These are phyloP conservation scores for Mycena pura DNA, from an alignment of 768 basidiomycete species.

Conservation along the genomic window DNA sequence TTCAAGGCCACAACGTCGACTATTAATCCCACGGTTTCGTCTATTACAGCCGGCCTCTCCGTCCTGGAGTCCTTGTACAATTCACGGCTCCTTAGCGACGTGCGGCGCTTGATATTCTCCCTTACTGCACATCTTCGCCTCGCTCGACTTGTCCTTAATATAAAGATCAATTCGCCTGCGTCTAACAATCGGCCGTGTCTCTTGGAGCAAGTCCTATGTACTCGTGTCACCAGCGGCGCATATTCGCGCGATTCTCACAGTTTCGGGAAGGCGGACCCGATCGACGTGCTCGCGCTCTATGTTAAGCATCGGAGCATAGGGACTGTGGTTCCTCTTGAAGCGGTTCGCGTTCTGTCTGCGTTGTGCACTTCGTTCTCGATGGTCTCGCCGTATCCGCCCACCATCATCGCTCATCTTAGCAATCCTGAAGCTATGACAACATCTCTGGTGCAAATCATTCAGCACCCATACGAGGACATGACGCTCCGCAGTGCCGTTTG, in stretches of 20 bases:
- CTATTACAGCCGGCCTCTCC: conserved; percentile 66
- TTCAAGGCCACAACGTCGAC: conserved; percentile 79
- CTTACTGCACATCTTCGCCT: conserved; percentile 72
- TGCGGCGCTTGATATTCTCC: conserved; percentile 68
- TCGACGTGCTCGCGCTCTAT: conserved; percentile 76
- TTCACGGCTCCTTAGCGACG: conserved; percentile 73
- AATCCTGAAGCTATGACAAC: conserved; percentile 76
- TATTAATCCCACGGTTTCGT: conserved; percentile 79
- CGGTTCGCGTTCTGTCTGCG: conserved; percentile 69
- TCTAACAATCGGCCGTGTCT: conserved; percentile 61
- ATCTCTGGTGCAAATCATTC: conserved; percentile 71
- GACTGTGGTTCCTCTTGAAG: conserved; percentile 64
- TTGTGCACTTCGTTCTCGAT: conserved; percentile 70
- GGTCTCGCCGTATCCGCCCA: conserved; percentile 66
- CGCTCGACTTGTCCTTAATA: conserved; percentile 64
- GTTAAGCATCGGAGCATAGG: conserved; percentile 72
- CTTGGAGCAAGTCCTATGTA: conserved; percentile 79
- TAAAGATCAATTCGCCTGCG: conserved; percentile 59
- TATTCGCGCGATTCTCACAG: conserved; percentile 52
- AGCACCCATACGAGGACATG: conserved; percentile 82
- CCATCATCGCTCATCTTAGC: conserved; percentile 79
- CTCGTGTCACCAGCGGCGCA: conserved; percentile 60
- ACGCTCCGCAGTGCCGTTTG: conserved; percentile 78
- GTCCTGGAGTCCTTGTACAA: conserved; percentile 65
- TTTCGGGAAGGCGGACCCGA: conserved; percentile 67